phyloP scores from a whole-genome alignment of 2,329 filamentous ascomycete genomes.

The Pseudogymnoascus sp. region DNA sequence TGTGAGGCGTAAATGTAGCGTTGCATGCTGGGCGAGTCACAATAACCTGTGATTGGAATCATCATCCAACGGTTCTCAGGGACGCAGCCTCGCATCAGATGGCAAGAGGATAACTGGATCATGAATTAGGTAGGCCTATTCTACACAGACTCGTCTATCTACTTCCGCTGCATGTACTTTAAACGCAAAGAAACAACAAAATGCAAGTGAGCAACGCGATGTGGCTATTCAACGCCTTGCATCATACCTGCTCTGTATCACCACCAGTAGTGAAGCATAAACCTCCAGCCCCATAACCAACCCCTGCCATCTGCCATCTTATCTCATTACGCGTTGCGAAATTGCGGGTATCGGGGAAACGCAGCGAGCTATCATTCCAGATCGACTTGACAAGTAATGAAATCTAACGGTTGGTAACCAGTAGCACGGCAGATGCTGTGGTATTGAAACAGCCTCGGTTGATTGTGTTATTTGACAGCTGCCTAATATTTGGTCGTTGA shows the following conservation, averaged over 20 bases:
- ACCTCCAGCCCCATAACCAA: background rate
- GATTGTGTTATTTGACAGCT: background rate
- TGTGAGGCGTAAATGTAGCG: slow-evolving; percentile 5
- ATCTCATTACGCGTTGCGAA: slow-evolving; percentile 7
- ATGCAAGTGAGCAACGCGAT: background rate
- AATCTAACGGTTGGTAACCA: slow-evolving; percentile 1
- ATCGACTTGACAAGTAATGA: slow-evolving; percentile 5
- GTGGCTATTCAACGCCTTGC: background rate
- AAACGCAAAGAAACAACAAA: slow-evolving; percentile 8
- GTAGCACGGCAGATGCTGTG: background rate
- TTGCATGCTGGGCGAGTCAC: background rate
- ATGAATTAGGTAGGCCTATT: slow-evolving; percentile 9
- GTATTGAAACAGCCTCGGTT: background rate
- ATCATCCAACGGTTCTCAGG: background rate
- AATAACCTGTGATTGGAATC: background rate
- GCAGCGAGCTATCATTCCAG: slow-evolving; percentile 5
- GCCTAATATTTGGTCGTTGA: background rate
- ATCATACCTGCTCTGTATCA: background rate
- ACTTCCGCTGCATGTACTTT: slow-evolving; percentile 3
- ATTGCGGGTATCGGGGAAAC: slow-evolving; percentile 5
- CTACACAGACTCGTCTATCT: slow-evolving; percentile 7
- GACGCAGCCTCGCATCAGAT: background rate
- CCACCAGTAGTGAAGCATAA: background rate
- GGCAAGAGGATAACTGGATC: slow-evolving; percentile 3
- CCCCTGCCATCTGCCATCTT: background rate